A percentile compares a stretch with the other conserved stretches of the same genome.
Conservation (phyloP, 257 asterid genomes). For the Solanum verrucosum region DNA sequence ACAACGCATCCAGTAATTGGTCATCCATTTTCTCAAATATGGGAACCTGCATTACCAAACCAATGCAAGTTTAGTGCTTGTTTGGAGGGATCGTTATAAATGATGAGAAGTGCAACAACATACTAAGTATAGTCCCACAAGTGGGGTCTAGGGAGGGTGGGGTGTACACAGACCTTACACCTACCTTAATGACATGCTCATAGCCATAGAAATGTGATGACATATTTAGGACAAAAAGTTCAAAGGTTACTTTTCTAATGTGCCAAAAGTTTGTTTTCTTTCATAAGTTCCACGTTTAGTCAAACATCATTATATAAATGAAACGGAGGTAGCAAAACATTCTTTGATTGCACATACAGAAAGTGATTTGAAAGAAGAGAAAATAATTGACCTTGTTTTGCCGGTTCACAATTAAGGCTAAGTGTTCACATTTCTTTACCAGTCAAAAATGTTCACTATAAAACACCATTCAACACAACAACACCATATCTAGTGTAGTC, state of each 20-base stretch:
- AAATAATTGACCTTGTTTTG: neutral
- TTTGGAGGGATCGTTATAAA: neutral
- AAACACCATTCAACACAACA: neutral
- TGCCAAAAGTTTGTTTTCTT: neutral
- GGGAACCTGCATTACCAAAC: neutral
- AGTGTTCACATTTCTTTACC: neutral
- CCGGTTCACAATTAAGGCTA: neutral
- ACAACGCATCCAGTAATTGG: slow-evolving; percentile 1
- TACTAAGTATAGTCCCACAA: neutral
- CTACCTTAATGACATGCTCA: neutral
- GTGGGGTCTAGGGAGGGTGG: neutral
- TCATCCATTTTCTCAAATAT: slow-evolving; percentile 8
- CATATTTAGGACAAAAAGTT: neutral
- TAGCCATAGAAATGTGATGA: neutral
- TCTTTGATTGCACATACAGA: neutral
- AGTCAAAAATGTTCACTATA: neutral
- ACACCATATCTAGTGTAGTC: neutral
- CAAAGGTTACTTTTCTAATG: neutral
- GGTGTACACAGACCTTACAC: neutral
- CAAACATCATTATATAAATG: neutral
- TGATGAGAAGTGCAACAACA: neutral
- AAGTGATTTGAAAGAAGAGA: neutral
- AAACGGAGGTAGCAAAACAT: neutral
- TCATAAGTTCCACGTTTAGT: neutral
- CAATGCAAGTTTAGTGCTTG: neutral